Evolutionary conservation across 495 filamentous ascomycete genomes (phyloP).

Genomic region (Daldinia decipiens): DNA sequence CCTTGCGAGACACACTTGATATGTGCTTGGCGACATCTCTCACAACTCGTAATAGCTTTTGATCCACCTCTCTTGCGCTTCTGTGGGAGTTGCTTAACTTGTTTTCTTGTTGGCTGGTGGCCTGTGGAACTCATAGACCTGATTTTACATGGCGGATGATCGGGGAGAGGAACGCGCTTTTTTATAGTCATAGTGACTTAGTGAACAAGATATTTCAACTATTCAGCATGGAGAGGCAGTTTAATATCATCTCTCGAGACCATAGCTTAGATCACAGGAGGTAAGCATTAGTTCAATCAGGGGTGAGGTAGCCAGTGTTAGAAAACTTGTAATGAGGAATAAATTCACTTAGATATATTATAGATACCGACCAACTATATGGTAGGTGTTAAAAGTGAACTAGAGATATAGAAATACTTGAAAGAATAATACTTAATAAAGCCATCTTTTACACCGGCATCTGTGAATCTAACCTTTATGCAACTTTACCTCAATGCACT

Average conservation of each 20-base stretch:
- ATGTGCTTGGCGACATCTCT: slow-evolving; percentile 35
- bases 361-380: neutral
- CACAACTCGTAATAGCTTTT: slow-evolving; percentile 39
- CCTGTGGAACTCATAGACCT: neutral
- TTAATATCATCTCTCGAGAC: neutral
- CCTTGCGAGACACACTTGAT: slow-evolving; percentile 34
- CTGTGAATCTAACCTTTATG: neutral
- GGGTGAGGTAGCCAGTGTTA: neutral
- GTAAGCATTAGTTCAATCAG: too few relatives aligned
- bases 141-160: slow-evolving; percentile 3
- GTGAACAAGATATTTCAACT: neutral
- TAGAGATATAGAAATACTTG: neutral
- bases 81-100: neutral
- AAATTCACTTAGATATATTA: neutral
- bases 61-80: slow-evolving; percentile 28
- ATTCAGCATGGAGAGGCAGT: neutral
- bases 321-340: neutral
- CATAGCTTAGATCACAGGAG: neutral
- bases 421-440: too few relatives aligned
- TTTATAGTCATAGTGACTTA: slow-evolving; percentile 4
- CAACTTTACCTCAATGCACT: too few relatives aligned
- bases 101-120: neutral
- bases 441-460: too few relatives aligned
- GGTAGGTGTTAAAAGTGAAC: neutral
- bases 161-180: slow-evolving; percentile 30